Evolutionary conservation across 192 early-diverging fungal species (phyloP), one percentile per base, ranked within the genome.

Genomic region (Paraglomus brasilianum): DNA sequence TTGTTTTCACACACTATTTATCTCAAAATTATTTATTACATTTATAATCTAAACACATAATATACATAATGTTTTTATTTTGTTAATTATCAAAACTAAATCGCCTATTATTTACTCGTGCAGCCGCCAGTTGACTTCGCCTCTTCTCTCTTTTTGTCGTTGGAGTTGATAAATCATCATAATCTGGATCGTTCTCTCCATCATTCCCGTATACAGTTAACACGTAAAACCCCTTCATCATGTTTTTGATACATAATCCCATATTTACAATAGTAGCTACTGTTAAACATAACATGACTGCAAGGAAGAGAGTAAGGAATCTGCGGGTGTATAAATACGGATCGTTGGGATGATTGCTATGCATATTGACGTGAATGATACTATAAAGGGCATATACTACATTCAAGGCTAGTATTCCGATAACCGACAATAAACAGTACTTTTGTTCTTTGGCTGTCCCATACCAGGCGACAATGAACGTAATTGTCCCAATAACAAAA

Each of bases 251-350:
- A 6, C 51, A 57, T 8, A 72, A 5, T 2, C 10, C 43, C 7
- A 70, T 63, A 4, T 73, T 57, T n/a, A 53, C 19, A 5, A 73
- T 24, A 14, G 79, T 80, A 8, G 38, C 3, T 10, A 70, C 8
- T n/a, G 72, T 39, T 10, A 80, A 50, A 5, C 62, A 4, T 17
- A 66, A 46, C 0, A 75, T 56, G 14, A 74, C 65, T 1, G 53
- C 42, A 21, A 77, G 75, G 8, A 76, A 77, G 47, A 81, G 79
- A 17, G 72, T 46, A 14, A 81, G 50, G 21, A 81, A 79, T 14
- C 68, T 55, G 13, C 80, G 78, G 0, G 80, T 81, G 17, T 77
- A 79, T 30, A 11, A 0, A 53, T 81, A 81, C 5, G 80, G 80
- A 68, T 81, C 80, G 2, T n/a, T n/a, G 48, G 15, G 2, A 13